phyloP scores from a whole-genome alignment of 805 yeast genomes.

The Yarrowia osloensis region DNA sequence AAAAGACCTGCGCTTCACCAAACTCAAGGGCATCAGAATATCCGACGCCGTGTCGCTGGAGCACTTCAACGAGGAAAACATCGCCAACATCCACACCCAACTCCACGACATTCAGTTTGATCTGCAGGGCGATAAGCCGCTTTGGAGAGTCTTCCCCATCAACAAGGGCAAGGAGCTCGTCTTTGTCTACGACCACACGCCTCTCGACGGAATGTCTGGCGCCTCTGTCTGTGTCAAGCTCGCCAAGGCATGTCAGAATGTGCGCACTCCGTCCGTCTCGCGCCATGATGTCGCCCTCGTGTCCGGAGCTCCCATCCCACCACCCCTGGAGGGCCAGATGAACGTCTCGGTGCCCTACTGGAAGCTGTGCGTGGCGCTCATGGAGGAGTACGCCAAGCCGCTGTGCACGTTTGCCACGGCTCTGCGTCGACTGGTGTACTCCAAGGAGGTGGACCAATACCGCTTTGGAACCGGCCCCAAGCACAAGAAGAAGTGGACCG shows the following conservation, averaged over 20 bases:
- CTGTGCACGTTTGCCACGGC: constrained; percentile 24
- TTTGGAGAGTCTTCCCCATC: constrained; percentile 35
- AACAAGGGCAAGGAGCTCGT: constrained; percentile 28
- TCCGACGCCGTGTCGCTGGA: constrained; percentile 19
- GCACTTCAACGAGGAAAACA: constrained; percentile 11
- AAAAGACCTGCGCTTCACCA: constrained; percentile 25
- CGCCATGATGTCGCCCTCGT: constrained; percentile 20
- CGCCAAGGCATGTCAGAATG: constrained; percentile 5
- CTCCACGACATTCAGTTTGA: constrained; percentile 22
- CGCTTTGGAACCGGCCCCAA: neutral
- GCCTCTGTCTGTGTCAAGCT: constrained; percentile 24
- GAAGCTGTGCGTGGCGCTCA: constrained; percentile 22
- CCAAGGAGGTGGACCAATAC: constrained; percentile 17
- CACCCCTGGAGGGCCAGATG: constrained; percentile 22
- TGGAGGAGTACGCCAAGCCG: constrained; percentile 22
- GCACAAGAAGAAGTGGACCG: constrained; percentile 11
- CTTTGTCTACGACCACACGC: constrained; percentile 37
- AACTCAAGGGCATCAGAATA: constrained; percentile 18
- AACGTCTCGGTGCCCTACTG: constrained; percentile 25
- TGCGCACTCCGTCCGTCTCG: neutral
- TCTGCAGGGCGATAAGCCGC: constrained; percentile 31
- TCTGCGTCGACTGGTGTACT: constrained; percentile 1
- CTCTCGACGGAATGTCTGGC: constrained; percentile 37
- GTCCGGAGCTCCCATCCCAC: constrained; percentile 17
- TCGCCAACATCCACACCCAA: constrained; percentile 12